A percentile compares a stretch with the other conserved stretches of the same genome.
phyloP scores from a whole-genome alignment of 495 filamentous ascomycete species.

The Penicillium pancosmium region DNA sequence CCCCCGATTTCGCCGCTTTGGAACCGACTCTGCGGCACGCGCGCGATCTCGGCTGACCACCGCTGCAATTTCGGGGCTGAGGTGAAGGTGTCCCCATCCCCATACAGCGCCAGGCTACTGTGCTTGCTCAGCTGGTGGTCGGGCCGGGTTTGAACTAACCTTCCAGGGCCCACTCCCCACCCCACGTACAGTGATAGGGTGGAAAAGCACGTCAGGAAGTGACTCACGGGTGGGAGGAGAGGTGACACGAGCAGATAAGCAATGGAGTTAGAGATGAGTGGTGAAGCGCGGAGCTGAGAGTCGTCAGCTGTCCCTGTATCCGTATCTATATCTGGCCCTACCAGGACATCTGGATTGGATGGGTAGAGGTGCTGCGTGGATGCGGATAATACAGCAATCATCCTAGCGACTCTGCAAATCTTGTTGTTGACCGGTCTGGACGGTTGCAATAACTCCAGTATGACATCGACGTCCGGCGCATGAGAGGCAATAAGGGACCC shows the following conservation, averaged over 20 bases:
- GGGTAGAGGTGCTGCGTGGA: slow-evolving; percentile 44
- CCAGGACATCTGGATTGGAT: slow-evolving; percentile 13
- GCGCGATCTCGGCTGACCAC: slow-evolving; percentile 67
- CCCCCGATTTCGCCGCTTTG: slow-evolving; percentile 59
- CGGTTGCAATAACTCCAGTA: slow-evolving; percentile 61
- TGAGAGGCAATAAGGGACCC: slow-evolving; percentile 78
- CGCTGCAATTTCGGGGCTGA: slow-evolving; percentile 63
- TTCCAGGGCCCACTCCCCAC: neutral
- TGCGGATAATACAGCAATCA: slow-evolving; percentile 59
- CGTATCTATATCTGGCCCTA: neutral
- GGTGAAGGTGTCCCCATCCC: slow-evolving; percentile 73
- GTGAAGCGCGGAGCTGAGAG: slow-evolving; percentile 9
- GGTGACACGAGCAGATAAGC: slow-evolving; percentile 84
- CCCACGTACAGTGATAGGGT: slow-evolving; percentile 35
- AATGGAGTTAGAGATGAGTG: slow-evolving; percentile 36
- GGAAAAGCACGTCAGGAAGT: slow-evolving; percentile 58
- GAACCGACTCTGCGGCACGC: slow-evolving; percentile 45
- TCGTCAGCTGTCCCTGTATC: slow-evolving; percentile 6
- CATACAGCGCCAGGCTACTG: slow-evolving; percentile 73
- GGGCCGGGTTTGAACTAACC: slow-evolving; percentile 28
- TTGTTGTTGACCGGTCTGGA: slow-evolving; percentile 62
- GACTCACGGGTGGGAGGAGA: slow-evolving; percentile 64
- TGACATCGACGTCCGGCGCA: slow-evolving; percentile 61
- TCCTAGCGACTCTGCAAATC: slow-evolving; percentile 67
- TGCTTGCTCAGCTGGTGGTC: slow-evolving; percentile 59